These are phyloP conservation scores for Mallotus japonicus DNA, from an alignment of 441 rosid species.

Conservation along the genomic window DNA sequence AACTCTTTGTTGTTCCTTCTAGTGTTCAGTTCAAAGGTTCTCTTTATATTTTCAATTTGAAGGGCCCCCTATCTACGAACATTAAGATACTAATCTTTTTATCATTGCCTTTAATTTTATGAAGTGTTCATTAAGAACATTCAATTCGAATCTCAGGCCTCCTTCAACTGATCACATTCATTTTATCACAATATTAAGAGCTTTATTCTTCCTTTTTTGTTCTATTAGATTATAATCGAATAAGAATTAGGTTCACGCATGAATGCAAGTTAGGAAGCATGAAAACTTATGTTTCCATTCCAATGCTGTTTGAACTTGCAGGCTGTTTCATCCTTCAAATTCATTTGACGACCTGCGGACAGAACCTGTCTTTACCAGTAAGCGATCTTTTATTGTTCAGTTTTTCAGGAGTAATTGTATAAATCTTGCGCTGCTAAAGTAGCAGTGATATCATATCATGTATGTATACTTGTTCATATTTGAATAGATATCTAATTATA, in stretches of 20 bases:
- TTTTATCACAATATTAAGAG: too few species aligned
- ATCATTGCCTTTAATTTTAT: background rate
- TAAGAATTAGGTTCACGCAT: too few species aligned
- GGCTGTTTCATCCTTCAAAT: constrained; percentile 75
- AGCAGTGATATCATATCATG: background rate
- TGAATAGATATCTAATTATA: background rate
- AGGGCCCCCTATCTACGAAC: too few species aligned
- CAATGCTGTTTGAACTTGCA: constrained; percentile 31
- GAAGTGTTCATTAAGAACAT: background rate
- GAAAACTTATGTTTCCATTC: background rate
- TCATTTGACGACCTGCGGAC: constrained; percentile 38
- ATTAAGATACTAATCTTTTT: too few species aligned
- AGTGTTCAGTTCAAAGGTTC: background rate
- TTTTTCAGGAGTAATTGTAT: background rate
- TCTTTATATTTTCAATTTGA: too few species aligned
- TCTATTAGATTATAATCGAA: too few species aligned
- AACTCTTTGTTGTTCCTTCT: background rate
- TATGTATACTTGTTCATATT: background rate
- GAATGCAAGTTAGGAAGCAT: background rate
- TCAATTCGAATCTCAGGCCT: too few species aligned
- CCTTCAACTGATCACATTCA: too few species aligned
- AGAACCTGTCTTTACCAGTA: background rate
- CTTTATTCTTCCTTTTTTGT: too few species aligned
- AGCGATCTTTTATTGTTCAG: background rate
- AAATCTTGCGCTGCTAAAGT: too few species aligned